phyloP scores from a whole-genome alignment of 805 yeast species.

The Clavispora santaluciae region DNA sequence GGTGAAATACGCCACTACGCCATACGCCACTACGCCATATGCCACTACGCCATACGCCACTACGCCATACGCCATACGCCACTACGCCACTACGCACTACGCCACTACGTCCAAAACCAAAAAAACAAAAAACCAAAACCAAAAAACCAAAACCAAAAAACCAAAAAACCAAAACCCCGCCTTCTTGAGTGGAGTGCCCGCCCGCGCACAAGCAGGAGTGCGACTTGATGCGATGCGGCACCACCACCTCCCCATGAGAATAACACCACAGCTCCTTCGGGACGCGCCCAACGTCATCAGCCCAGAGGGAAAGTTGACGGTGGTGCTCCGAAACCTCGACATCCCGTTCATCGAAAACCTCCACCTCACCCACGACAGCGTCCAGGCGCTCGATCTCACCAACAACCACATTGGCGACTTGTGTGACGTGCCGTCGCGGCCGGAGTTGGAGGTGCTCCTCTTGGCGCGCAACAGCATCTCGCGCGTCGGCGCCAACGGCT shows the following conservation, averaged over 20 bases:
- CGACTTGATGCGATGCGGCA: too few relatives aligned
- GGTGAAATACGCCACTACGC: too few relatives aligned
- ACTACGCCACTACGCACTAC: too few relatives aligned
- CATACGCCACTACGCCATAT: too few relatives aligned
- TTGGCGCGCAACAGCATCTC: conserved; percentile 60
- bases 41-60: too few relatives aligned
- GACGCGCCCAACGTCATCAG: conserved; percentile 29
- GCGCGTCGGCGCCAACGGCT: conserved; percentile 24
- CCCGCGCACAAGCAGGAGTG: too few relatives aligned
- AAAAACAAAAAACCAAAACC: background rate
- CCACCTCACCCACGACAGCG: conserved; percentile 24
- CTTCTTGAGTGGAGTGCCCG: too few relatives aligned
- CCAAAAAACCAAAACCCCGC: too few relatives aligned
- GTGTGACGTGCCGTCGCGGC: conserved; percentile 40
- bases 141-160: background rate
- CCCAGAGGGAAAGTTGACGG: conserved; percentile 32
- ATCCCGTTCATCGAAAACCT: conserved; percentile 34
- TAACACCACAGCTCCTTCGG: conserved; percentile 28
- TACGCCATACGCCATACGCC: too few relatives aligned
- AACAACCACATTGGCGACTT: conserved; percentile 65
- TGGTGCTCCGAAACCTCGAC: conserved; percentile 30
- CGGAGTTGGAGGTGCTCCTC: conserved; percentile 49
- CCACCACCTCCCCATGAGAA: conserved; percentile 23
- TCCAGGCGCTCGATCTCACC: conserved; percentile 64
- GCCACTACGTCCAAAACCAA: too few relatives aligned